These are phyloP conservation scores for Cladosporium sp. DNA, from an alignment of 2,329 filamentous ascomycete genomes.

Conservation along the genomic window DNA sequence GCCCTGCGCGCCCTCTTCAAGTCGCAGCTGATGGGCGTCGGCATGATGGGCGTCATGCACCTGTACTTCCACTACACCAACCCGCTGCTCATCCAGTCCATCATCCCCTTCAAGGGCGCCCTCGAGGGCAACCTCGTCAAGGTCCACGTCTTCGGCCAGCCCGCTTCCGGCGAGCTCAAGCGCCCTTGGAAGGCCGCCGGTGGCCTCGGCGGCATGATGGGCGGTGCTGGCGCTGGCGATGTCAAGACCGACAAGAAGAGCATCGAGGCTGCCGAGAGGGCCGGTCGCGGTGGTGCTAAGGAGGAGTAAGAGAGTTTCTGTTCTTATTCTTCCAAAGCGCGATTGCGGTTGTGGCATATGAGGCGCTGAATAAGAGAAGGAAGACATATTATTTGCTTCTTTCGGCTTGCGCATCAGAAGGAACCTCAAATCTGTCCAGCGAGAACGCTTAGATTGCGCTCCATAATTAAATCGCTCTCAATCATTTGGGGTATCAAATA, in stretches of 20 bases:
- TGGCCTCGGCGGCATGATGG: conserved; percentile 75
- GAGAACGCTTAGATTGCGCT: neutral
- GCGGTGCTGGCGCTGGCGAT: conserved; percentile 55
- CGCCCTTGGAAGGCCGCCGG: conserved; percentile 86
- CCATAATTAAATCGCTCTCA: neutral
- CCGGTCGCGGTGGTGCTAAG: conserved; percentile 49
- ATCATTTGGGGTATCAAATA: conserved; percentile 18
- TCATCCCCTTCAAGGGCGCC: conserved; percentile 94
- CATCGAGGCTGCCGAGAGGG: conserved; percentile 49
- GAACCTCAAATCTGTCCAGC: neutral
- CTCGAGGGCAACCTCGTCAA: conserved; percentile 95
- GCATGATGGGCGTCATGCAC: conserved; percentile 99
- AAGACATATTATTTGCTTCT: no score
- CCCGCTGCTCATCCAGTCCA: conserved; percentile 96
- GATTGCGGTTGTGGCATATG: neutral
- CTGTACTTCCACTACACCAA: conserved; percentile 99
- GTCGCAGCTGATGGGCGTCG: conserved; percentile 89
- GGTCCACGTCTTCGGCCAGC: conserved; percentile 85
- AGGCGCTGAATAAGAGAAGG: neutral
- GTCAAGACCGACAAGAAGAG: conserved; percentile 76
- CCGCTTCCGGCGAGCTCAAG: conserved; percentile 86
- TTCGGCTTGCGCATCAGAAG: no score
- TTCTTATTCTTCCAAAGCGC: neutral
- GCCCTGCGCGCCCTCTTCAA: conserved; percentile 86
- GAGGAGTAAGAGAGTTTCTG: conserved; percentile 41